phyloP scores from a whole-genome alignment of 371 early-diverging fungal genomes.

The Syncephalastrum contaminatum region DNA sequence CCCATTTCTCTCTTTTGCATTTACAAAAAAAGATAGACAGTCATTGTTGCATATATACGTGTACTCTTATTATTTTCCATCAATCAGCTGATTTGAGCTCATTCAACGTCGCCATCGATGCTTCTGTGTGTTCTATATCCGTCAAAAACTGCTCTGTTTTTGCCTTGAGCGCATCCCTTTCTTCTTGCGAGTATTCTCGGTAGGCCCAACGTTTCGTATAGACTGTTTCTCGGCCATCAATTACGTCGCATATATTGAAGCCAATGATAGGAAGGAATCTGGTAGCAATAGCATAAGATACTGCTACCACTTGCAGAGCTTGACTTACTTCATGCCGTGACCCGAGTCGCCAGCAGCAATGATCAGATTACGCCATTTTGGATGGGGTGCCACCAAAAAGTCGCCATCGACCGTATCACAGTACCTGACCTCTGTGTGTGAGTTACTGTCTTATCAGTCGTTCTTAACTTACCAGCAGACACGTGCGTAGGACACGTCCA shows the following conservation, averaged over 20 bases:
- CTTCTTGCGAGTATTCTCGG: slow-evolving; percentile 3
- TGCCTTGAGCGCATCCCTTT: too few relatives aligned
- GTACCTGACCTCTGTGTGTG: slow-evolving; percentile 16
- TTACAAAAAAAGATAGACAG: too few relatives aligned
- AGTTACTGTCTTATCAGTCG: background rate
- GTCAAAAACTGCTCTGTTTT: slow-evolving; percentile 10
- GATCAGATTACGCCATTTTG: slow-evolving; percentile 28
- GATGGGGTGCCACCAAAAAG: slow-evolving; percentile 37
- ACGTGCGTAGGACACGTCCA: slow-evolving; percentile 18
- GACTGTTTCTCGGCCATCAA: slow-evolving; percentile 28
- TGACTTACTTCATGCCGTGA: slow-evolving; percentile 37
- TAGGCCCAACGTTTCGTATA: slow-evolving; percentile 29
- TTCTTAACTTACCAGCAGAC: slow-evolving; percentile 9
- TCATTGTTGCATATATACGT: too few relatives aligned
- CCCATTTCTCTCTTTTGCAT: too few relatives aligned
- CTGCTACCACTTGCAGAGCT: background rate
- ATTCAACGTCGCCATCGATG: slow-evolving; percentile 15
- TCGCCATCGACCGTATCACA: slow-evolving; percentile 39
- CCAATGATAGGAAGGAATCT: slow-evolving; percentile 36
- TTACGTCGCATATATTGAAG: slow-evolving; percentile 30
- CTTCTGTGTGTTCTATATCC: slow-evolving; percentile 15
- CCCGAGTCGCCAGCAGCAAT: slow-evolving; percentile 42
- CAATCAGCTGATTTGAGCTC: slow-evolving; percentile 8
- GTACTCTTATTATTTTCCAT: too few relatives aligned
- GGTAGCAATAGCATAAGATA: background rate